Evolutionary conservation across 495 filamentous ascomycete species (phyloP).

Genomic region (Penicillium bialowiezense): DNA sequence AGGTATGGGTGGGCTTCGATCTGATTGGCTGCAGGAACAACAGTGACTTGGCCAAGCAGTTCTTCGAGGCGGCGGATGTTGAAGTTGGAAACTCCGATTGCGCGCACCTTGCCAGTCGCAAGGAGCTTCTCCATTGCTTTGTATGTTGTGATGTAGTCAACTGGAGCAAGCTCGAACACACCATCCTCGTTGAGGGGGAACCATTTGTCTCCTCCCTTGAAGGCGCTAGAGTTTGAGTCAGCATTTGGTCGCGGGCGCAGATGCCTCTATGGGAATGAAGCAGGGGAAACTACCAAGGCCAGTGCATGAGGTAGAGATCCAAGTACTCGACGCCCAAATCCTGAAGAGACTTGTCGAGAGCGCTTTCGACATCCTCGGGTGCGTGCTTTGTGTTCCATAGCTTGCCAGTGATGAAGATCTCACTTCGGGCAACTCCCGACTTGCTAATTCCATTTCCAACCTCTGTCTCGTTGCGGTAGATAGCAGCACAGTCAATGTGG

Average conservation of each 20-base stretch:
- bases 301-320: slow-evolving; percentile 71
- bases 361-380: slow-evolving; percentile 36
- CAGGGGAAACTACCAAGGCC: slow-evolving; percentile 48
- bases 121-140: slow-evolving; percentile 60
- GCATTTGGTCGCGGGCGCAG: not conserved
- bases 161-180: slow-evolving; percentile 32
- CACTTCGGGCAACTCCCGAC: slow-evolving; percentile 54
- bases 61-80: slow-evolving; percentile 43
- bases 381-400: slow-evolving; percentile 45
- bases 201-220: slow-evolving; percentile 28
- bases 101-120: slow-evolving; percentile 51
- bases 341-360: slow-evolving; percentile 49
- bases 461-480: slow-evolving; percentile 67
- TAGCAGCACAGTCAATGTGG: slow-evolving; percentile 69
- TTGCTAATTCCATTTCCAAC: slow-evolving; percentile 60
- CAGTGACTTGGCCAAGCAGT: slow-evolving; percentile 30
- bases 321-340: slow-evolving; percentile 65
- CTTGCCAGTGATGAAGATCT: slow-evolving; percentile 76
- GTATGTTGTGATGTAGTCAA: slow-evolving; percentile 60
- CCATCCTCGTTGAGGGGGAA: slow-evolving; percentile 42
- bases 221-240: slow-evolving; percentile 12
- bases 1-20: slow-evolving; percentile 65
- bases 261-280: no score
- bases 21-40: slow-evolving; percentile 56
- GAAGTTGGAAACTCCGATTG: slow-evolving; percentile 61